Conservation (phyloP, 805 yeast species). For the Alloascoidea hylecoeti region DNA sequence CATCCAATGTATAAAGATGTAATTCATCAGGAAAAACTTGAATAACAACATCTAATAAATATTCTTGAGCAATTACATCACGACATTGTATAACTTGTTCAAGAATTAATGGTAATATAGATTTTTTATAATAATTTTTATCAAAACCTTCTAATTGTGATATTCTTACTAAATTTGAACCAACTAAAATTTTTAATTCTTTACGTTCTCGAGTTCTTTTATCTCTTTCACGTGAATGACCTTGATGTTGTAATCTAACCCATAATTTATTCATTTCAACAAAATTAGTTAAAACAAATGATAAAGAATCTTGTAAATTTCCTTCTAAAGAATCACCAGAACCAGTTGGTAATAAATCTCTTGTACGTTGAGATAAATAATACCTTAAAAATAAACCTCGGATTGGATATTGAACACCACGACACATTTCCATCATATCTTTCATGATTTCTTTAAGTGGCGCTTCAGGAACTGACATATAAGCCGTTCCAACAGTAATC, state of each 20-base stretch:
- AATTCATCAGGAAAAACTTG: slow-evolving; percentile 93
- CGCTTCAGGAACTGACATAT: slow-evolving; percentile 62
- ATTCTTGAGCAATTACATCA: slow-evolving; percentile 86
- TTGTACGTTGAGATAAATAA: slow-evolving; percentile 74
- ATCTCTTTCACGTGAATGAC: slow-evolving; percentile 71
- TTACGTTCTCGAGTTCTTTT: slow-evolving; percentile 68
- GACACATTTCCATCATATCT: slow-evolving; percentile 95
- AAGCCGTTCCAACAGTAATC: slow-evolving; percentile 91
- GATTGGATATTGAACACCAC: slow-evolving; percentile 93
- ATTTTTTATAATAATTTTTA: slow-evolving; percentile 21
- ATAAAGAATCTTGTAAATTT: slow-evolving; percentile 50
- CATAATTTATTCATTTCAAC: slow-evolving; percentile 96
- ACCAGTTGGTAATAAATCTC: slow-evolving; percentile 40
- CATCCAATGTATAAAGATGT: slow-evolving; percentile 62
- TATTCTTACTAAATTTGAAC: slow-evolving; percentile 79
- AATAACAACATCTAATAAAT: slow-evolving; percentile 77
- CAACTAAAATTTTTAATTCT: slow-evolving; percentile 84
- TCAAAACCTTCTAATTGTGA: slow-evolving; percentile 72
- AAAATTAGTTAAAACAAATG: slow-evolving; percentile 74
- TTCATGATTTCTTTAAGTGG: slow-evolving; percentile 79
- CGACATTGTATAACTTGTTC: slow-evolving; percentile 90
- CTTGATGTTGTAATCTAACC: slow-evolving; percentile 95
- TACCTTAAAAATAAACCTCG: slow-evolving; percentile 85
- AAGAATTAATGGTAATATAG: slow-evolving; percentile 63
- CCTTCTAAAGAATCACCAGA: slow-evolving; percentile 11